These are phyloP conservation scores for Schizopora paradoxa DNA, from an alignment of 1,284 basidiomycete genomes.

Conservation along the genomic window DNA sequence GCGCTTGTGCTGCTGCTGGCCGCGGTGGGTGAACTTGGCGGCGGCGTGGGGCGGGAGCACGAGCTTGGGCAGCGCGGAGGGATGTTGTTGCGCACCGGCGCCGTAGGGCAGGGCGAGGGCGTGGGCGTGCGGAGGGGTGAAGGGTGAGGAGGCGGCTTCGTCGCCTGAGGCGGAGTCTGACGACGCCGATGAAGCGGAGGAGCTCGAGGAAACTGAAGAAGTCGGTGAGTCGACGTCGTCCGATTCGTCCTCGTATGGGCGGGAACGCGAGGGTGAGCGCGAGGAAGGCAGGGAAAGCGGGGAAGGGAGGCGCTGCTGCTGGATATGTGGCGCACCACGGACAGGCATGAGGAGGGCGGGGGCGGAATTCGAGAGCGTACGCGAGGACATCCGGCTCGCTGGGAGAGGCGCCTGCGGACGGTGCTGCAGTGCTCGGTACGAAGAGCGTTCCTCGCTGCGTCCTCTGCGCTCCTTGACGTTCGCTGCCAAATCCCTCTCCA, in stretches of 20 bases:
- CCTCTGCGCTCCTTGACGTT: constrained; percentile 2
- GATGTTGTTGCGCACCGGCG: no score
- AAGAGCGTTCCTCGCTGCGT: constrained; percentile 3
- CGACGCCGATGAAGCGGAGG: no score
- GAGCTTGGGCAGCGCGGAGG: neutral
- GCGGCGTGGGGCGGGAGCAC: constrained; percentile 6
- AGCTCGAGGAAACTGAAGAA: no score
- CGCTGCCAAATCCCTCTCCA: constrained; percentile 5
- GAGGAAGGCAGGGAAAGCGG: neutral
- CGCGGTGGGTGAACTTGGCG: constrained; percentile 4
- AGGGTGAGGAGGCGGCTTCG: no score
- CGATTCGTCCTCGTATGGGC: no score
- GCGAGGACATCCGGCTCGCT: neutral
- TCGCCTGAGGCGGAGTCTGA: no score
- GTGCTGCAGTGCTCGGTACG: constrained; percentile 2
- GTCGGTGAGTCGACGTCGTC: no score
- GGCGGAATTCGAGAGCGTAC: neutral
- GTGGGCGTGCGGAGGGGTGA: neutral
- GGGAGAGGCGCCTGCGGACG: constrained; percentile 3
- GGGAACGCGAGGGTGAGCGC: neutral
- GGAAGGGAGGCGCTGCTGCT: neutral
- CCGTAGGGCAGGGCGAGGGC: no score
- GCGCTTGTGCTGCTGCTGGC: neutral
- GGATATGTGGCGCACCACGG: neutral
- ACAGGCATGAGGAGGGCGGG: neutral